These are phyloP conservation scores for Hypoxylon sp. DNA, from an alignment of 2,329 filamentous ascomycete species.

Conservation along the genomic window DNA sequence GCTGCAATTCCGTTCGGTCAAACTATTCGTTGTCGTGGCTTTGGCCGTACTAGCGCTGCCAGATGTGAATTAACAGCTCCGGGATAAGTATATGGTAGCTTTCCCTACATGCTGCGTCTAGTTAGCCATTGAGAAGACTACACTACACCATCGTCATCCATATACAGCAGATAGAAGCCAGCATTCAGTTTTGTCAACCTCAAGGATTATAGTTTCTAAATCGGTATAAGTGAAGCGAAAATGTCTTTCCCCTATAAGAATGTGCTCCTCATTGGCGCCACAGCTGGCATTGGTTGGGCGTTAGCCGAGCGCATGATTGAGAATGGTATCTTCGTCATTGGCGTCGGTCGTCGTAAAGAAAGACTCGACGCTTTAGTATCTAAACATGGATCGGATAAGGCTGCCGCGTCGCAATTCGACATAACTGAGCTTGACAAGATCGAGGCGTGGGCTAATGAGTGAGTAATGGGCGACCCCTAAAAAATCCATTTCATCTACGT, in stretches of 20 bases:
- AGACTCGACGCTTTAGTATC: constrained; percentile 65
- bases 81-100: constrained; percentile 20
- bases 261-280: constrained; percentile 52
- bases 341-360: constrained; percentile 68
- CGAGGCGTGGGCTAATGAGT: constrained; percentile 59
- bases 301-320: constrained; percentile 57
- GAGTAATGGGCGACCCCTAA: constrained; percentile 25
- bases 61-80: constrained; percentile 1
- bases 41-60: not conserved
- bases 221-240: constrained; percentile 32
- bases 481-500: not conserved
- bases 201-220: not conserved
- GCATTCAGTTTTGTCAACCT: not conserved
- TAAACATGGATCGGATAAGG: constrained; percentile 62
- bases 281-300: constrained; percentile 51
- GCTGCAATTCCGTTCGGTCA: not conserved
- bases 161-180: not conserved
- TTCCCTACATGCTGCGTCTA: constrained; percentile 15
- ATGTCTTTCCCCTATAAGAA: constrained; percentile 53
- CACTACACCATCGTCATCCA: constrained; percentile 23
- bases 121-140: not conserved
- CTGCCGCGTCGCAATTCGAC: constrained; percentile 61
- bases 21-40: not conserved
- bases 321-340: constrained; percentile 67
- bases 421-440: constrained; percentile 60